Percentiles rank a stretch among this genome's conserved stretches.
Evolutionary conservation across 768 basidiomycete species (phyloP).

Genomic region (Chalciporus chontae): DNA sequence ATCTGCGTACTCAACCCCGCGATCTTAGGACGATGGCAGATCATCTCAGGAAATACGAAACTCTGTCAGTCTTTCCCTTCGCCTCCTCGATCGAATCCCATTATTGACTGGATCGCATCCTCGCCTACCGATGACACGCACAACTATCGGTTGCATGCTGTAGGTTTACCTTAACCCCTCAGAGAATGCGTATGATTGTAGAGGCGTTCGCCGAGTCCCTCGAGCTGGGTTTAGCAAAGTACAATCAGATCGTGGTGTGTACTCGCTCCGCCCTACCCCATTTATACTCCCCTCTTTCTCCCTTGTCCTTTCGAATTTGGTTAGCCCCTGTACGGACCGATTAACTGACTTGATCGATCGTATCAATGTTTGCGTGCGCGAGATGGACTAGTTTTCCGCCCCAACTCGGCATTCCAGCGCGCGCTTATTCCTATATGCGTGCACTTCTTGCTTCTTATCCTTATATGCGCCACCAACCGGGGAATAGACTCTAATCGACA

Average conservation of each 20-base stretch:
- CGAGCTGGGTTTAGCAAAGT: constrained; percentile 79
- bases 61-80: constrained; percentile 51
- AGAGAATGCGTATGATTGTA: constrained; percentile 94
- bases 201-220: constrained; percentile 93
- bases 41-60: constrained; percentile 89
- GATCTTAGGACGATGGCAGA: constrained; percentile 81
- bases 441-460: not conserved
- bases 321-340: not conserved
- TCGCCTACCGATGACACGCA: not conserved
- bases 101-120: constrained; percentile 1
- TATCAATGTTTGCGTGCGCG: not conserved
- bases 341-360: not conserved
- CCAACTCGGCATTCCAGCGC: not conserved
- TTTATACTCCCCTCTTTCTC: constrained; percentile 4
- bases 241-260: constrained; percentile 84
- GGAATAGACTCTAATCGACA: not conserved
- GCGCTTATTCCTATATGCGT: not conserved
- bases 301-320: constrained; percentile 2
- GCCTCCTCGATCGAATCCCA: not conserved
- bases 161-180: constrained; percentile 84
- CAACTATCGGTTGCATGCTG: not conserved
- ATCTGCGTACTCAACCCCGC: constrained; percentile 5
- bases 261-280: not conserved
- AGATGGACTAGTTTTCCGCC: not conserved
- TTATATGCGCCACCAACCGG: constrained; percentile 1